A percentile compares a stretch with the other conserved stretches of the same genome.
phyloP scores from a whole-genome alignment of 495 filamentous ascomycete species.

The Penicillium herquei region DNA sequence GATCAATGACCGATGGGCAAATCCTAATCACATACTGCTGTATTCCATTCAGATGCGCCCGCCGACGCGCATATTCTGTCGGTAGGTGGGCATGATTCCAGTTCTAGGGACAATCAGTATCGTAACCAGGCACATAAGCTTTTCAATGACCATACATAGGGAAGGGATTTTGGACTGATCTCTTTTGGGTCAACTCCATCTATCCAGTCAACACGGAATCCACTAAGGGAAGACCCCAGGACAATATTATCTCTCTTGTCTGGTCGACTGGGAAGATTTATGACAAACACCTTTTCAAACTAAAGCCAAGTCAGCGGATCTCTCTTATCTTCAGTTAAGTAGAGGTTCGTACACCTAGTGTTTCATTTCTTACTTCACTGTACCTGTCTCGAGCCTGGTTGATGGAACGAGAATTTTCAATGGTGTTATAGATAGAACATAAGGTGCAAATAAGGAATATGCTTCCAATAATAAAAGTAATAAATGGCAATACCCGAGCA shows the following conservation, averaged over 20 bases:
- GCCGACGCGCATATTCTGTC: neutral
- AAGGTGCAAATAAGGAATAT: neutral
- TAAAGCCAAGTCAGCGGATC: neutral
- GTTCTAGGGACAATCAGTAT: neutral
- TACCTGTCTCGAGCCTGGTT: neutral
- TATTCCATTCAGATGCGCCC: neutral
- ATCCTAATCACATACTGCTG: neutral
- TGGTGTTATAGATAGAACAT: neutral
- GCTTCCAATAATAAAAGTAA: neutral
- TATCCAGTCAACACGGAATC: neutral
- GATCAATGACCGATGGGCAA: neutral
- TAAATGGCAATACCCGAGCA: neutral
- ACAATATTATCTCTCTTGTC: constrained; percentile 2
- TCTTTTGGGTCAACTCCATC: neutral
- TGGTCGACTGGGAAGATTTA: neutral
- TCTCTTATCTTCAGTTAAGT: neutral
- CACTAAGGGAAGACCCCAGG: neutral
- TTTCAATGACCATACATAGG: neutral
- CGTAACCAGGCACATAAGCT: neutral
- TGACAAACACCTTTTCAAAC: neutral
- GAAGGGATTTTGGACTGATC: neutral
- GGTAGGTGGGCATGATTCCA: neutral
- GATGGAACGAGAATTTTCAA: neutral
- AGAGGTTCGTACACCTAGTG: neutral
- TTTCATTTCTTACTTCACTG: neutral